Conservation (phyloP, 2,329 filamentous ascomycete genomes). For the Sclerotinia glacialis region DNA sequence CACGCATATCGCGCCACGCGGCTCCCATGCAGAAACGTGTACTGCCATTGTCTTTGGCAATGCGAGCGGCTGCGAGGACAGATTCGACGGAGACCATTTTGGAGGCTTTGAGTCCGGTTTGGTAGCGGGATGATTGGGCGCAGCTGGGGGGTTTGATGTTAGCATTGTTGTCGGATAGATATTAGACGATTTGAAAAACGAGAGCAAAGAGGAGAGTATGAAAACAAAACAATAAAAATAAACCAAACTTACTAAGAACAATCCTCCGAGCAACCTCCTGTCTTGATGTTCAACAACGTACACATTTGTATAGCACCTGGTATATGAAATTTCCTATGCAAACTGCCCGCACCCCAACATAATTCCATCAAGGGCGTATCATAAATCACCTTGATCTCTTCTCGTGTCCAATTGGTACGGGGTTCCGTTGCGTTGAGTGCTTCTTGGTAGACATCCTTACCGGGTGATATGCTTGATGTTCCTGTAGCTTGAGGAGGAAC, state of each 20-base stretch:
- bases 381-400: slow-evolving; percentile 80
- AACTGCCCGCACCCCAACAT: slow-evolving; percentile 65
- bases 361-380: slow-evolving; percentile 78
- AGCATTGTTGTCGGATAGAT: neutral
- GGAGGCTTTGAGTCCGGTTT: slow-evolving; percentile 72
- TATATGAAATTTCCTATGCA: slow-evolving; percentile 84
- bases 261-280: slow-evolving; percentile 86
- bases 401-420: slow-evolving; percentile 73
- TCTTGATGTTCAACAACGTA: slow-evolving; percentile 96
- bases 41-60: slow-evolving; percentile 78
- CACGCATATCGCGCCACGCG: slow-evolving; percentile 91
- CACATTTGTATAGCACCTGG: slow-evolving; percentile 85
- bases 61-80: slow-evolving; percentile 73
- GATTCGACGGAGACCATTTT: slow-evolving; percentile 77
- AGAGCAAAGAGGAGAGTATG: fast-evolving
- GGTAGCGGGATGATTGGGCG: slow-evolving; percentile 80
- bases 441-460: slow-evolving; percentile 30
- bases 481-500: slow-evolving; percentile 13
- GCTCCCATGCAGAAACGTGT: slow-evolving; percentile 95
- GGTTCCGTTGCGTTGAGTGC: slow-evolving; percentile 61
- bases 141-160: slow-evolving; percentile 45
- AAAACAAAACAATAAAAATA: neutral
- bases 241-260: slow-evolving; percentile 62
- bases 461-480: neutral
- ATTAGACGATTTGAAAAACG: neutral